A percentile compares a stretch with the other conserved stretches of the same genome.
These are phyloP conservation scores for Cadophora gregata DNA, from an alignment of 2,329 filamentous ascomycete genomes.

Conservation along the genomic window DNA sequence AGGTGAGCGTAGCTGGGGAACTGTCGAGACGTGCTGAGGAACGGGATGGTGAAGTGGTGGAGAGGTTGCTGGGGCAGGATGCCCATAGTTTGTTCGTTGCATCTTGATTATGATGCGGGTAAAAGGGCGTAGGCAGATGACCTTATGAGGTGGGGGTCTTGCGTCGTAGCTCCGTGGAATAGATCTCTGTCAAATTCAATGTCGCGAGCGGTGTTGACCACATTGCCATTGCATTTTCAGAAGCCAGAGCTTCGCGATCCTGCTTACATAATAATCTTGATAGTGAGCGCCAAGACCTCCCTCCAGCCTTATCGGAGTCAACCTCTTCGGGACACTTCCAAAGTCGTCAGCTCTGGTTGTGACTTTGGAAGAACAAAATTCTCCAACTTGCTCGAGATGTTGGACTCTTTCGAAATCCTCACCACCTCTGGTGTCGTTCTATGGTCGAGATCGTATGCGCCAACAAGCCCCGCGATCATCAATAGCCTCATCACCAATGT, in stretches of 20 bases:
- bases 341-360: background rate
- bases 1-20: constrained; percentile 94
- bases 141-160: constrained; percentile 8
- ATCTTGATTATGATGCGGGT: constrained; percentile 53
- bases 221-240: constrained; percentile 9
- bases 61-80: constrained; percentile 71
- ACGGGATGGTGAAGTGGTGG: constrained; percentile 96
- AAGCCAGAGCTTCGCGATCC: constrained; percentile 12
- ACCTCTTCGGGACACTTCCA: background rate
- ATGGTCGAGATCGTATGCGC: constrained; percentile 88
- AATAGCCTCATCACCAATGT: constrained; percentile 96
- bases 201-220: constrained; percentile 14
- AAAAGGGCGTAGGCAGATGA: background rate
- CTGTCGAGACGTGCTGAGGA: constrained; percentile 96
- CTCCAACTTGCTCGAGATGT: constrained; percentile 60
- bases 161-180: background rate
- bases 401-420: constrained; percentile 96
- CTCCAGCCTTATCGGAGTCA: constrained; percentile 18
- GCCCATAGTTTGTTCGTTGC: constrained; percentile 85
- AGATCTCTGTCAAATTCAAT: constrained; percentile 13
- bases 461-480: constrained; percentile 81
- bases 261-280: constrained; percentile 17
- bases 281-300: constrained; percentile 23
- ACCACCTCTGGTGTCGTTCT: constrained; percentile 96
- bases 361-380: constrained; percentile 16